Conservation (phyloP, 1,284 basidiomycete species). For the Pholiota adiposa region DNA sequence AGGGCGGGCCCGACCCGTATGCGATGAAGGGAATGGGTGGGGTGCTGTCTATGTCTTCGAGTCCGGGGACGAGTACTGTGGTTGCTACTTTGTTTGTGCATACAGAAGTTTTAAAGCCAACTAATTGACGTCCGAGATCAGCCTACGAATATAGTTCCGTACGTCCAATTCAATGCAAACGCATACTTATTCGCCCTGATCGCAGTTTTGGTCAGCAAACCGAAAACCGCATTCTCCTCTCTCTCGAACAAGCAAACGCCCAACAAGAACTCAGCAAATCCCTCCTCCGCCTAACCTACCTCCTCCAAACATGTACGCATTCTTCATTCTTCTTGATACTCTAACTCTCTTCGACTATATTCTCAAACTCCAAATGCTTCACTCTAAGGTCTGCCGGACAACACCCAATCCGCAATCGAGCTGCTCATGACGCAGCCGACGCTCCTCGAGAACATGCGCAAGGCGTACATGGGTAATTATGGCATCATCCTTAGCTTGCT, state of each 20-base stretch:
- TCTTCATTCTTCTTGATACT: conserved; percentile 6
- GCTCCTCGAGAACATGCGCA: conserved; percentile 84
- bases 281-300: conserved; percentile 82
- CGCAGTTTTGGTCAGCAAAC: conserved; percentile 44
- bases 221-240: conserved; percentile 59
- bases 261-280: conserved; percentile 87
- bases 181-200: conserved; percentile 11
- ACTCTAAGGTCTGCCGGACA: conserved; percentile 57
- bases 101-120: neutral
- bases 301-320: conserved; percentile 77
- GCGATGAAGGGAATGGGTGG: conserved; percentile 31
- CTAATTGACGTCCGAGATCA: conserved; percentile 8
- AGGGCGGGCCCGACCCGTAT: conserved; percentile 82
- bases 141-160: conserved; percentile 29
- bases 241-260: conserved; percentile 77
- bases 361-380: neutral
- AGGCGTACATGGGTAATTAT: conserved; percentile 89
- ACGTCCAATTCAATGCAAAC: neutral
- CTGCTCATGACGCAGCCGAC: conserved; percentile 81
- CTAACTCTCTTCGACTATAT: neutral
- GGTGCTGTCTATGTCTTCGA: conserved; percentile 20
- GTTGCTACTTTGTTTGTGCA: neutral
- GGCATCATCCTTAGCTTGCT: conserved; percentile 88
- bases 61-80: conserved; percentile 52
- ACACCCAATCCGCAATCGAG: conserved; percentile 79